Conservation (phyloP, 1,284 basidiomycete species). For the Moesziomyces parantarcticus region DNA sequence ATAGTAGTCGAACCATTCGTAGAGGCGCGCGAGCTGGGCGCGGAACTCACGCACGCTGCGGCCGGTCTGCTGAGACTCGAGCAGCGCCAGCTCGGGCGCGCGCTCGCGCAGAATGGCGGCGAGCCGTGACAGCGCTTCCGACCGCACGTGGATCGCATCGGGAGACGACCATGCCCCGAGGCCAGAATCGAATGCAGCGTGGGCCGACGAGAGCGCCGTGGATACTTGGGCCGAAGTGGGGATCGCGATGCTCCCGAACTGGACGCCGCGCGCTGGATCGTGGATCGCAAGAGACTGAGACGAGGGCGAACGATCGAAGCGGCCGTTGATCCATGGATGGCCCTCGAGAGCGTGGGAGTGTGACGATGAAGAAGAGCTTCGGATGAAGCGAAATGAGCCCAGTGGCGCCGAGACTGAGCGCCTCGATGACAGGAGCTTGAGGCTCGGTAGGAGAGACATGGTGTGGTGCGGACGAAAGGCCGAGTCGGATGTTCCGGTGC, state of each 20-base stretch:
- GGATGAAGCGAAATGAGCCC: too few relatives aligned
- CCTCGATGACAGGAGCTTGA: too few relatives aligned
- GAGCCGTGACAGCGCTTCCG: slow-evolving; percentile 22
- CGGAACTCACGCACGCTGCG: slow-evolving; percentile 34
- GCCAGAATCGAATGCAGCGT: slow-evolving; percentile 12
- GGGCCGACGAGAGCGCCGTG: slow-evolving; percentile 15
- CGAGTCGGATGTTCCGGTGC: too few relatives aligned
- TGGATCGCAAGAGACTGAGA: slow-evolving; percentile 6
- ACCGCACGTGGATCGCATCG: slow-evolving; percentile 20
- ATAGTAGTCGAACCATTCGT: slow-evolving; percentile 43
- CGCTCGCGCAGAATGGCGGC: slow-evolving; percentile 22
- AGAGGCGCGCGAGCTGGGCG: slow-evolving; percentile 31
- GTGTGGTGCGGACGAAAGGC: too few relatives aligned
- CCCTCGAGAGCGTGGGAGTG: not conserved
- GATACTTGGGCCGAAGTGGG: slow-evolving; percentile 20
- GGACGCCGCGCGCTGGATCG: slow-evolving; percentile 15
- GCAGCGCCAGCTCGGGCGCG: slow-evolving; percentile 19
- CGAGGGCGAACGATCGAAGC: slow-evolving; percentile 9
- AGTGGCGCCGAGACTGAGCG: too few relatives aligned
- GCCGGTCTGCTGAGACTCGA: slow-evolving; percentile 31
- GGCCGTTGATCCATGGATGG: slow-evolving; percentile 22
- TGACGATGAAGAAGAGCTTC: not conserved
- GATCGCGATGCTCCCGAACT: slow-evolving; percentile 18
- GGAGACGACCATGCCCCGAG: slow-evolving; percentile 27
- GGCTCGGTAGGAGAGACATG: too few relatives aligned